Percentiles rank a stretch among this genome's conserved stretches.
These are phyloP conservation scores for Hypoxylon sp. DNA, from an alignment of 2,329 filamentous ascomycete genomes.

Conservation along the genomic window DNA sequence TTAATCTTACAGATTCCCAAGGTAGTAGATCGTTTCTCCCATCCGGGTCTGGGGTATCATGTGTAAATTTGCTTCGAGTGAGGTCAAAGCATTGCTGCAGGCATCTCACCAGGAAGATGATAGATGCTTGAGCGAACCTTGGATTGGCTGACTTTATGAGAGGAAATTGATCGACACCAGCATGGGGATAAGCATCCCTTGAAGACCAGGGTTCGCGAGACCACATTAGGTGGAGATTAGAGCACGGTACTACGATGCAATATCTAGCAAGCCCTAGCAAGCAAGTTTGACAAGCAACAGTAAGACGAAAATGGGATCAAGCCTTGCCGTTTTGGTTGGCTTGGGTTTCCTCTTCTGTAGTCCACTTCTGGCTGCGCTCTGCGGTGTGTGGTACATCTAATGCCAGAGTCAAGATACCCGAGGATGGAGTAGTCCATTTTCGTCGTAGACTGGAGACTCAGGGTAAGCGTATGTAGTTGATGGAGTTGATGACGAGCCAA, in stretches of 20 bases:
- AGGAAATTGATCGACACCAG: constrained; percentile 44
- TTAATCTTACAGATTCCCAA: constrained; percentile 44
- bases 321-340: constrained; percentile 32
- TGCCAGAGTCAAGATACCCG: constrained; percentile 15
- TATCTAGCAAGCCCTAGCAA: constrained; percentile 20
- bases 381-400: constrained; percentile 31
- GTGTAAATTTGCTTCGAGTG: constrained; percentile 42
- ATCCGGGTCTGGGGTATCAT: constrained; percentile 40
- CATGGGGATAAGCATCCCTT: constrained; percentile 41
- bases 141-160: constrained; percentile 35
- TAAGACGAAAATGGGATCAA: constrained; percentile 10
- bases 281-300: constrained; percentile 34
- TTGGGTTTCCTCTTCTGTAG: constrained; percentile 17
- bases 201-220: constrained; percentile 22
- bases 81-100: constrained; percentile 46
- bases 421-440: constrained; percentile 29
- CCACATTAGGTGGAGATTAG: constrained; percentile 16
- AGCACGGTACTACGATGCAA: constrained; percentile 26
- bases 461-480: neutral
- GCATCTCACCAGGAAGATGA: constrained; percentile 30
- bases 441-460: constrained; percentile 26
- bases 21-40: constrained; percentile 32
- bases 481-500: constrained; percentile 25
- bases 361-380: constrained; percentile 17
- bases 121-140: constrained; percentile 34